Percentiles rank a stretch among this genome's conserved stretches.
phyloP scores from a whole-genome alignment of 495 filamentous ascomycete species.

The Hypoxylon perforatum region DNA sequence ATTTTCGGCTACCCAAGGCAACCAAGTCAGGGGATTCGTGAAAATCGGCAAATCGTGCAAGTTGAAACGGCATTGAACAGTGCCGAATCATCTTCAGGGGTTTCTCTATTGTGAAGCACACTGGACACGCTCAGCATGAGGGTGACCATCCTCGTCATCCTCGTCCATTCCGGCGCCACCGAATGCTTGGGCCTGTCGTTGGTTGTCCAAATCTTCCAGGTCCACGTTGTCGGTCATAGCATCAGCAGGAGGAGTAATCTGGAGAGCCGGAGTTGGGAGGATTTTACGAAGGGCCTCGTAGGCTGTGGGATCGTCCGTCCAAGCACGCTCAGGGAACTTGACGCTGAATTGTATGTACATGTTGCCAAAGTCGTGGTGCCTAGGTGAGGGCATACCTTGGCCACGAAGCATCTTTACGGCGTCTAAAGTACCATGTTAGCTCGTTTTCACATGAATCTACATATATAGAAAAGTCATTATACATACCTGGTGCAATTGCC shows the following conservation, averaged over 20 bases:
- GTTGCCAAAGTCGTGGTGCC: slow-evolving; percentile 96
- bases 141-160: slow-evolving; percentile 83
- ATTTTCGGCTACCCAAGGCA: slow-evolving; percentile 19
- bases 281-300: slow-evolving; percentile 80
- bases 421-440: slow-evolving; percentile 60
- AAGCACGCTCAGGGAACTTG: slow-evolving; percentile 86
- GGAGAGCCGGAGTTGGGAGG: slow-evolving; percentile 75
- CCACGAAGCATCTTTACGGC: slow-evolving; percentile 93
- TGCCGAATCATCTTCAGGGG: neutral
- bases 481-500: slow-evolving; percentile 91
- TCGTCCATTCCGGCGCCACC: slow-evolving; percentile 77
- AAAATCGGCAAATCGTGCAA: slow-evolving; percentile 24
- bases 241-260: slow-evolving; percentile 74
- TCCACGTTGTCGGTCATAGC: slow-evolving; percentile 87
- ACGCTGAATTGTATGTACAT: slow-evolving; percentile 98
- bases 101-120: slow-evolving; percentile 93
- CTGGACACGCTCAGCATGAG: slow-evolving; percentile 91
- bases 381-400: slow-evolving; percentile 97
- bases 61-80: neutral
- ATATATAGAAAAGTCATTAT: neutral
- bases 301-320: slow-evolving; percentile 63
- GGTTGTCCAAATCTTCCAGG: slow-evolving; percentile 84
- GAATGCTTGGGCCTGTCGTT: slow-evolving; percentile 76
- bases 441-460: slow-evolving; percentile 26
- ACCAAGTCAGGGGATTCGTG: neutral